Conservation (phyloP, 2,329 filamentous ascomycete genomes). For the Dactylellina leptospora region DNA sequence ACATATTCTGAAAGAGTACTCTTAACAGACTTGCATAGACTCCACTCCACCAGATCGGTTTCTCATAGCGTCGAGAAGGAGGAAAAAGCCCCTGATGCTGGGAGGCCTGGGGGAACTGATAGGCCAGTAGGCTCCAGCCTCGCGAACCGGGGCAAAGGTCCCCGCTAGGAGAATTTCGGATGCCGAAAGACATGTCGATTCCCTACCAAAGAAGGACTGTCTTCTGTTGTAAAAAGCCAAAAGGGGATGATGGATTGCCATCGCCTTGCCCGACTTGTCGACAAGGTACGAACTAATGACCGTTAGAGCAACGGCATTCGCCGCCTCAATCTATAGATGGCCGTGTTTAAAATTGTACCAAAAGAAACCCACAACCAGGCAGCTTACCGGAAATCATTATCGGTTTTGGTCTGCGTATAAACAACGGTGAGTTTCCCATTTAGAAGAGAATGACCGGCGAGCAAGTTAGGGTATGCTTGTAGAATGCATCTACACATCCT, state of each 20-base stretch:
- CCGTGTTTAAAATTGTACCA: not conserved
- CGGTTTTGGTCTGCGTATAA: not conserved
- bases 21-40: conserved; percentile 8
- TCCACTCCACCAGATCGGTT: conserved; percentile 8
- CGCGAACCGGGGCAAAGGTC: conserved; percentile 22
- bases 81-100: not conserved
- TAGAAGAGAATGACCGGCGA: not conserved
- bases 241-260: conserved; percentile 15
- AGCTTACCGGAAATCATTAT: conserved; percentile 14
- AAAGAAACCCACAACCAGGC: conserved; percentile 12
- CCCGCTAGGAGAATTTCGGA: conserved; percentile 34
- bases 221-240: conserved; percentile 1
- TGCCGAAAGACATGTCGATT: conserved; percentile 35
- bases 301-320: conserved; percentile 28
- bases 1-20: conserved; percentile 9
- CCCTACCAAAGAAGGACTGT: not conserved
- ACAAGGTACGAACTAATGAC: conserved; percentile 1
- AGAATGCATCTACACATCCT: not conserved
- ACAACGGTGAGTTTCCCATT: not conserved
- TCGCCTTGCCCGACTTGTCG: conserved; percentile 6
- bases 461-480: not conserved
- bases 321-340: conserved; percentile 5
- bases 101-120: conserved; percentile 26
- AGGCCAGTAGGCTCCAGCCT: conserved; percentile 27
- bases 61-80: conserved; percentile 1